Evolutionary conservation across 768 basidiomycete genomes (phyloP), one percentile per base, ranked within the genome.

Genomic region (Mycena rebaudengoi): DNA sequence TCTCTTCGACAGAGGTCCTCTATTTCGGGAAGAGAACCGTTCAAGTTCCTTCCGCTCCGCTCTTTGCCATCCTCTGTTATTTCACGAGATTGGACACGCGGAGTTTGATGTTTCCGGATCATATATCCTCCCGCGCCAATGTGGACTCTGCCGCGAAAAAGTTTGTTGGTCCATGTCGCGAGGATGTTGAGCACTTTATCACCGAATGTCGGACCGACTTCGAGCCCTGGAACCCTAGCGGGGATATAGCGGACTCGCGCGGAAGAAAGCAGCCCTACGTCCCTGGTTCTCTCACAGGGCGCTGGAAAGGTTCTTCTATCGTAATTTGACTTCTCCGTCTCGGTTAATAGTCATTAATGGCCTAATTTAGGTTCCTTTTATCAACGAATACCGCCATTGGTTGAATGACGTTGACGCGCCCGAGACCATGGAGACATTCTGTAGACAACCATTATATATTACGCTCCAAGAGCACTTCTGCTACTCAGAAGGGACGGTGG

Each of bases 291-390:
- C 74, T 86, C 26, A 78, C 79, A 4, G 86, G 86, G 20, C 74
- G 70, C 35, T 88, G 84, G 85, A 78, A 80, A 54, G 85, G 85
- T 3, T 82, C 84, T 10, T 79, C 75, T 39, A 78, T 85, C 13
- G 86, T 86, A 64, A 56, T 81, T 64, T 21, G 28, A 10, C 32
- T 26, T 21, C 12, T 51, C 44, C 56, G 32, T 37, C 21, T 39
- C 26, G 28, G 23, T 61, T 37, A 11, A 11, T 49, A 45, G 4
- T 18, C 48, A 18, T 16, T 18, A 23, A 35, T 40, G 62, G 23
- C 28, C 56, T 62, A 51, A 37, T 12, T 43, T 30, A 40, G 40
- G 45, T 33, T 40, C 60, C 26, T 54, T 5, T 44, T 40, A 85
- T 74, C 20, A 74, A 78, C n/a, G 72, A 73, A 28, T 85, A 84